Evolutionary conservation across 345 rosid species (phyloP).

Genomic region (Boechera retrofracta): DNA sequence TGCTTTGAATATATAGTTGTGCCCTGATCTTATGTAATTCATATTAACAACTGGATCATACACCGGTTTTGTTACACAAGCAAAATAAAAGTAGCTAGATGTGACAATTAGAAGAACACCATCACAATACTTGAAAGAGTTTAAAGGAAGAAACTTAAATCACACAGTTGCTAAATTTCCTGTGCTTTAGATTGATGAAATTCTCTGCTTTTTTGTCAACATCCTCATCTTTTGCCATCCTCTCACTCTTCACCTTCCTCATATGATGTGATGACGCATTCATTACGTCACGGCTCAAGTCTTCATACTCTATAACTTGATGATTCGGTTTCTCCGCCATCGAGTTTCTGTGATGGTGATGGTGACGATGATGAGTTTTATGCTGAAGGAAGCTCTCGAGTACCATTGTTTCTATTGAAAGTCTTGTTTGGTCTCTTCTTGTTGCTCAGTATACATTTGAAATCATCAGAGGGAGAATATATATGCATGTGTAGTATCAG

Average conservation of each 20-base stretch:
- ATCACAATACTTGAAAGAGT: not conserved
- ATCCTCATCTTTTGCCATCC: conserved; percentile 31
- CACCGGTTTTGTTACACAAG: not conserved
- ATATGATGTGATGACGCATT: conserved; percentile 25
- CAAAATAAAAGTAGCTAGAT: not conserved
- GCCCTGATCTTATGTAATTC: not conserved
- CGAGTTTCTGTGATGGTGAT: not conserved
- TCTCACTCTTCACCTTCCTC: conserved; percentile 37
- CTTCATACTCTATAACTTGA: conserved; percentile 28
- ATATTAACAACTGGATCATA: not conserved
- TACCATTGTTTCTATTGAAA: conserved; percentile 6
- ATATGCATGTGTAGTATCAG: not conserved
- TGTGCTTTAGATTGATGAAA: conserved; percentile 62
- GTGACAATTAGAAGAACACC: not conserved
- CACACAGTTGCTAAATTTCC: conserved; percentile 47
- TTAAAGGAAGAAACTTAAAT: conserved; percentile 9
- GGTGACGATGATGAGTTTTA: not conserved
- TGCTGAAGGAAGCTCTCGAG: conserved; percentile 1
- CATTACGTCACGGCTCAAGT: conserved; percentile 13
- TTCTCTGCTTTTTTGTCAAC: conserved; percentile 62
- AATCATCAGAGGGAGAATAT: conserved; percentile 13
- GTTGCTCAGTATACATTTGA: conserved; percentile 18
- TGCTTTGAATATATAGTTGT: not conserved
- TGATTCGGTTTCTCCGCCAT: conserved; percentile 29
- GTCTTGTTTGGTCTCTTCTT: conserved; percentile 4